A percentile compares a stretch with the other conserved stretches of the same genome.
Conservation (phyloP, 1,284 basidiomycete genomes). For the Sporisorium graminicola region DNA sequence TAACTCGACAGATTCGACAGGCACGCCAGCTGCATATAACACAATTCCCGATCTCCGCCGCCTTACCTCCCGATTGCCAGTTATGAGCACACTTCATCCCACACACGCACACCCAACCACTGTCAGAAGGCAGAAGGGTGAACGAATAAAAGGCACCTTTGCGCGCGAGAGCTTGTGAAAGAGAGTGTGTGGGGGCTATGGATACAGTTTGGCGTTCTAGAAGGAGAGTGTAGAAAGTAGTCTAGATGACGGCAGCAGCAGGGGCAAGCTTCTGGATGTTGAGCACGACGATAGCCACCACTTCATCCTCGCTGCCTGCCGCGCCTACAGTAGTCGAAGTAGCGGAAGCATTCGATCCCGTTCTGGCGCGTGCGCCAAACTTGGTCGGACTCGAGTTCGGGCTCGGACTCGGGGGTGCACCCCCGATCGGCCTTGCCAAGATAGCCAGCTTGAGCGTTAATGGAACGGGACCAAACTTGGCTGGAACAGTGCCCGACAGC, state of each 20-base stretch:
- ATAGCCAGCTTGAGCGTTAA: conserved; percentile 43
- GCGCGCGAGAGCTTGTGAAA: background rate
- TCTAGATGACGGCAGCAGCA: conserved; percentile 12
- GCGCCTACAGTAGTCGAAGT: conserved; percentile 9
- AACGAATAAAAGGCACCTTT: background rate
- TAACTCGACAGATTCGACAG: conserved; percentile 34
- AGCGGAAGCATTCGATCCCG: conserved; percentile 22
- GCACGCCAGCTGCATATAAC: conserved; percentile 30
- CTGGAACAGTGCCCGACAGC: conserved; percentile 58
- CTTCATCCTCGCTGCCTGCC: conserved; percentile 40
- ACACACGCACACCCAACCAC: background rate
- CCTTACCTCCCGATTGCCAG: background rate
- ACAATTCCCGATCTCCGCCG: conserved; percentile 6
- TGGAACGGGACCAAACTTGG: conserved; percentile 46
- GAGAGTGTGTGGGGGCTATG: background rate
- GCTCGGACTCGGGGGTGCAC: conserved; percentile 31
- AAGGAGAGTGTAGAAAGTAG: conserved; percentile 11
- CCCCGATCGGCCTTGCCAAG: conserved; percentile 24
- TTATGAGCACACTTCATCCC: background rate
- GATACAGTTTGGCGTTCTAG: conserved; percentile 11
- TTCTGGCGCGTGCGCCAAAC: conserved; percentile 21
- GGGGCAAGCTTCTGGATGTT: conserved; percentile 29
- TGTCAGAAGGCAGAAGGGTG: background rate
- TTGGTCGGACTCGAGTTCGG: conserved; percentile 32
- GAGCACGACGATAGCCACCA: conserved; percentile 44